phyloP scores from a whole-genome alignment of 2,329 filamentous ascomycete genomes.

The Knufia fluminis region DNA sequence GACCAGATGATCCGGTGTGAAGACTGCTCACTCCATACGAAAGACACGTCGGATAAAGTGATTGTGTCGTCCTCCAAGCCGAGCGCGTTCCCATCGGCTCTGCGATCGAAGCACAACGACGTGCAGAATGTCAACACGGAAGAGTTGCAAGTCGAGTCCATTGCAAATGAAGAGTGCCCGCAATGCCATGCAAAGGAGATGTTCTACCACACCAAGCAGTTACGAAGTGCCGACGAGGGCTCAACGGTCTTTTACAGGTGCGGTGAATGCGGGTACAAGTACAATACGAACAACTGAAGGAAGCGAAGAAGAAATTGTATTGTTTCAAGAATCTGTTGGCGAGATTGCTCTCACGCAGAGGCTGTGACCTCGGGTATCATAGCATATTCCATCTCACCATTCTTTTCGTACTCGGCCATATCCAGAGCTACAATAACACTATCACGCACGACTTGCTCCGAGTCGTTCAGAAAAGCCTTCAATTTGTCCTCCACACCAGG shows the following conservation, averaged over 20 bases:
- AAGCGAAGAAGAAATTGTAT: neutral
- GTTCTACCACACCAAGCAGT: conserved; percentile 72
- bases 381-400: conserved; percentile 81
- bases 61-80: conserved; percentile 79
- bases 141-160: conserved; percentile 65
- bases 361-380: conserved; percentile 52
- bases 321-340: too few species aligned
- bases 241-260: conserved; percentile 86
- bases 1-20: conserved; percentile 73
- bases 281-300: conserved; percentile 29
- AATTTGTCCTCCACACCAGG: conserved; percentile 82
- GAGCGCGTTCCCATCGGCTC: conserved; percentile 78
- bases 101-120: conserved; percentile 77
- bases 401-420: conserved; percentile 95
- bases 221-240: conserved; percentile 90
- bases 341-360: conserved; percentile 10
- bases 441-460: conserved; percentile 86
- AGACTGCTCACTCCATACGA: conserved; percentile 75
- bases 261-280: conserved; percentile 66
- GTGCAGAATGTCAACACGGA: conserved; percentile 72
- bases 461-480: conserved; percentile 75
- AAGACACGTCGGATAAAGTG: conserved; percentile 66
- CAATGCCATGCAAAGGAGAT: conserved; percentile 77
- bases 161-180: conserved; percentile 61
- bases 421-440: conserved; percentile 92